phyloP scores from a whole-genome alignment of 176 grass and related monocot genomes.

The Pontederia paniculata region DNA sequence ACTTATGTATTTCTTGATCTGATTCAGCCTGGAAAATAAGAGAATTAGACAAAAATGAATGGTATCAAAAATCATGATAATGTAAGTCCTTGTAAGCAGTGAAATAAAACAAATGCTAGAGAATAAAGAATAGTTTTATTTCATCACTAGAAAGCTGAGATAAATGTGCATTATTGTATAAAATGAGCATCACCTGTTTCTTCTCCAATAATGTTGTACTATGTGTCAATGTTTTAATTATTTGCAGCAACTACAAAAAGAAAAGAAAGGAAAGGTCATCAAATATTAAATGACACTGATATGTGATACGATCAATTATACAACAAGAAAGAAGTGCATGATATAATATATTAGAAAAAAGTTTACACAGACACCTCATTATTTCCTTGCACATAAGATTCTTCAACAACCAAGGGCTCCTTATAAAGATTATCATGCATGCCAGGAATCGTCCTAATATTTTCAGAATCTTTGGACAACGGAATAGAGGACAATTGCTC shows the following conservation, averaged over 20 bases:
- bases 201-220: conserved; percentile 37
- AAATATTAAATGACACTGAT: background rate
- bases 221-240: conserved; percentile 36
- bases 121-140: background rate
- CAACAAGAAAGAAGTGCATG: background rate
- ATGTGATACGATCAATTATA: background rate
- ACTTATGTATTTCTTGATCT: conserved; percentile 48
- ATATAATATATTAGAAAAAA: background rate
- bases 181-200: conserved; percentile 43
- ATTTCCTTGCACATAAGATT: background rate
- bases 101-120: background rate
- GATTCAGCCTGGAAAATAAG: conserved; percentile 41
- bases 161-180: background rate
- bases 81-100: background rate
- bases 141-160: background rate
- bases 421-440: conserved; percentile 23
- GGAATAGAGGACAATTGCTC: conserved; percentile 13
- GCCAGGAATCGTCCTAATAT: conserved; percentile 16
- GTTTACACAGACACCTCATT: background rate
- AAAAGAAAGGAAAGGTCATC: conserved; percentile 9
- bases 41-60: background rate
- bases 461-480: conserved; percentile 18
- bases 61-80: background rate
- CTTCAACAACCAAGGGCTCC: background rate
- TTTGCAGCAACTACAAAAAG: conserved; percentile 42